A percentile compares a stretch with the other conserved stretches of the same genome.
Evolutionary conservation across 2,329 filamentous ascomycete species (phyloP).

Genomic region (Colletotrichum cordylinicola): DNA sequence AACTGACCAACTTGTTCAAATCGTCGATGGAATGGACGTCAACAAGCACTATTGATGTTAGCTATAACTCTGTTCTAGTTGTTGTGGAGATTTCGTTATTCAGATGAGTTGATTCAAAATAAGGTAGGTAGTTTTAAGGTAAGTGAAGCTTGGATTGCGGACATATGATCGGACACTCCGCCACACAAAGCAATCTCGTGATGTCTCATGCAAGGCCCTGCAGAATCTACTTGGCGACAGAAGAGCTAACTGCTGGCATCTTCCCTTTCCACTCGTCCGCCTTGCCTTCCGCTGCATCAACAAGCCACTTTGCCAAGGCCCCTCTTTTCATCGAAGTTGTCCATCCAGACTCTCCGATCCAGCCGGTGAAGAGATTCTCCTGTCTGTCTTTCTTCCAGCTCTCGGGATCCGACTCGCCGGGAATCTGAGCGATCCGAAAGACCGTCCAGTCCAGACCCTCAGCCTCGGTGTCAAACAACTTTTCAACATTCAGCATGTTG

Average conservation of each 20-base stretch:
- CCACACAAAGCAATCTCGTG: background rate
- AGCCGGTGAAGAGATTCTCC: slow-evolving; percentile 24
- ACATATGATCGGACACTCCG: background rate
- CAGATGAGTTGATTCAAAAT: background rate
- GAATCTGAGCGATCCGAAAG: slow-evolving; percentile 25
- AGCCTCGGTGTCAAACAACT: slow-evolving; percentile 26
- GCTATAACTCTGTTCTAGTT: background rate
- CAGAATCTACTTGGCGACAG: background rate
- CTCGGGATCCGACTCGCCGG: background rate
- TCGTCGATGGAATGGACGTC: too few species aligned
- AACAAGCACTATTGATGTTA: background rate
- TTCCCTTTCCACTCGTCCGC: slow-evolving; percentile 26
- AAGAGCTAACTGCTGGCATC: slow-evolving; percentile 24
- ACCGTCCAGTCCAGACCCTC: slow-evolving; percentile 34
- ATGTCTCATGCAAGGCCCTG: background rate
- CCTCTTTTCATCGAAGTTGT: slow-evolving; percentile 21
- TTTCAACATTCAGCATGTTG: slow-evolving; percentile 24
- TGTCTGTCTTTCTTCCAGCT: slow-evolving; percentile 26
- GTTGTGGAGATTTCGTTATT: background rate
- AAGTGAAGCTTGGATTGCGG: background rate
- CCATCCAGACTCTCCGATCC: slow-evolving; percentile 25
- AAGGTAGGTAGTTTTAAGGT: too few species aligned
- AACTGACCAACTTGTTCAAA: too few species aligned
- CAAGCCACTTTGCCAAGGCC: slow-evolving; percentile 32
- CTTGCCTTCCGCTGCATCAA: slow-evolving; percentile 28